These are phyloP conservation scores for Neofusicoccum cordaticola DNA, from an alignment of 2,329 filamentous ascomycete genomes.

Conservation along the genomic window DNA sequence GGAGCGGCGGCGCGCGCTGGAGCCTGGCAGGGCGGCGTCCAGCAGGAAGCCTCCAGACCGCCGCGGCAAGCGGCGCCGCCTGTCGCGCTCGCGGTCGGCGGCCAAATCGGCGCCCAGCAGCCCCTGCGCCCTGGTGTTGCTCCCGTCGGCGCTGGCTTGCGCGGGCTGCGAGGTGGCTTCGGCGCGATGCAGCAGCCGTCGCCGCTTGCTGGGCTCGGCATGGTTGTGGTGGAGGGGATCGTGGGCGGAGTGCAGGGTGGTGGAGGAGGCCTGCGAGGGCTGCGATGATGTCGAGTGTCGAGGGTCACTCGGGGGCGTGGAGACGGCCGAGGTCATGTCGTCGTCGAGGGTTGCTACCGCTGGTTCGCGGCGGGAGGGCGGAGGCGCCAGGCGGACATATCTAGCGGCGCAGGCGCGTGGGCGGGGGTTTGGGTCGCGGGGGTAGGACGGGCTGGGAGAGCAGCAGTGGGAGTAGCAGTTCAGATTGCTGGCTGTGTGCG, in stretches of 20 bases:
- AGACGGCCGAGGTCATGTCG: conserved; percentile 18
- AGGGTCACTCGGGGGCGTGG: conserved; percentile 30
- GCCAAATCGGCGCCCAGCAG: conserved; percentile 26
- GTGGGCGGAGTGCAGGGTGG: conserved; percentile 30
- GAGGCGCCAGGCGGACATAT: conserved; percentile 12
- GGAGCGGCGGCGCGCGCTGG: conserved; percentile 26
- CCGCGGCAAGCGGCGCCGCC: conserved; percentile 28
- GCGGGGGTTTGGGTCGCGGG: not conserved
- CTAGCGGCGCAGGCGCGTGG: not conserved
- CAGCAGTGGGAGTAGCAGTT: too few species aligned
- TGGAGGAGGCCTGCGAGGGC: conserved; percentile 32
- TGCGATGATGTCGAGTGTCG: conserved; percentile 33
- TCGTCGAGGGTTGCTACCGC: conserved; percentile 14
- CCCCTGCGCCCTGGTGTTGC: conserved; percentile 10
- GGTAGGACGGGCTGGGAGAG: not conserved
- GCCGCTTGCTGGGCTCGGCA: conserved; percentile 26
- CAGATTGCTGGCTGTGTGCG: not conserved
- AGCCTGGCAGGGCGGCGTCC: conserved; percentile 36
- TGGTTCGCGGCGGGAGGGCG: conserved; percentile 11
- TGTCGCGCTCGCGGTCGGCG: conserved; percentile 32
- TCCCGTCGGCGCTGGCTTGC: conserved; percentile 10
- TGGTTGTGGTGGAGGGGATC: conserved; percentile 26
- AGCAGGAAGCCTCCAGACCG: conserved; percentile 46
- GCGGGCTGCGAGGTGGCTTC: conserved; percentile 12
- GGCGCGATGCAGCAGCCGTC: not conserved